Evolutionary conservation across 208 protist species (phyloP).

Genomic region (Crithidia mellificae): DNA sequence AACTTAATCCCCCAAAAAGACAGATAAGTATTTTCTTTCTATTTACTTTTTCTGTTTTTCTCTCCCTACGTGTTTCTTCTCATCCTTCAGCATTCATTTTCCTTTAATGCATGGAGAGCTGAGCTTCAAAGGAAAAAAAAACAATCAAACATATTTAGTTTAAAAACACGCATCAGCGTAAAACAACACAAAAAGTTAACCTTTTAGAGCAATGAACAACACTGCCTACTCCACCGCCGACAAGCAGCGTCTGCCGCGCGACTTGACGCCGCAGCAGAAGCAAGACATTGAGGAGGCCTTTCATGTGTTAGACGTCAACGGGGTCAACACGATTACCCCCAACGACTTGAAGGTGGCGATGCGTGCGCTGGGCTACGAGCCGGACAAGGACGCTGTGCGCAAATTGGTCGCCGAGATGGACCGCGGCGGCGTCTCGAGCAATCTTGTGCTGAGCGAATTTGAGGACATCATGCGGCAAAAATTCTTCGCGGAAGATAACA

Average conservation of each 20-base stretch:
- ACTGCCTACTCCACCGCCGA: constrained; percentile 51
- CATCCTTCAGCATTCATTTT: too few species aligned
- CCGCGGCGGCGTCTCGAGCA: constrained; percentile 88
- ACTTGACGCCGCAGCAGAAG: constrained; percentile 87
- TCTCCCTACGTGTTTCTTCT: too few species aligned
- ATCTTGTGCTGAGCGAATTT: constrained; percentile 90
- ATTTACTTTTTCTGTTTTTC: too few species aligned
- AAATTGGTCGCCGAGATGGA: constrained; percentile 93
- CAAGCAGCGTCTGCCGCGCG: constrained; percentile 67
- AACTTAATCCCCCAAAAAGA: too few species aligned
- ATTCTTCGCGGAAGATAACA: constrained; percentile 87
- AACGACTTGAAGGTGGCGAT: constrained; percentile 94
- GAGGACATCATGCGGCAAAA: constrained; percentile 90
- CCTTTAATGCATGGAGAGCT: too few species aligned
- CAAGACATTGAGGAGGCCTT: constrained; percentile 95
- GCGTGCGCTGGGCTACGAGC: constrained; percentile 95
- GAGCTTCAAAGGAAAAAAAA: too few species aligned
- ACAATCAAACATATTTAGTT: neutral
- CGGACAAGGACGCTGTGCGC: constrained; percentile 92
- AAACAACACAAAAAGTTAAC: neutral
- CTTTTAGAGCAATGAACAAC: constrained; percentile 43
- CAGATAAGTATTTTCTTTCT: too few species aligned
- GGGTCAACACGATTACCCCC: constrained; percentile 91
- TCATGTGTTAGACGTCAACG: constrained; percentile 94
- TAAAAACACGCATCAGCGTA: neutral